Evolutionary conservation across 2,329 filamentous ascomycete genomes (phyloP).

Genomic region (Dactylellina haptotyla): DNA sequence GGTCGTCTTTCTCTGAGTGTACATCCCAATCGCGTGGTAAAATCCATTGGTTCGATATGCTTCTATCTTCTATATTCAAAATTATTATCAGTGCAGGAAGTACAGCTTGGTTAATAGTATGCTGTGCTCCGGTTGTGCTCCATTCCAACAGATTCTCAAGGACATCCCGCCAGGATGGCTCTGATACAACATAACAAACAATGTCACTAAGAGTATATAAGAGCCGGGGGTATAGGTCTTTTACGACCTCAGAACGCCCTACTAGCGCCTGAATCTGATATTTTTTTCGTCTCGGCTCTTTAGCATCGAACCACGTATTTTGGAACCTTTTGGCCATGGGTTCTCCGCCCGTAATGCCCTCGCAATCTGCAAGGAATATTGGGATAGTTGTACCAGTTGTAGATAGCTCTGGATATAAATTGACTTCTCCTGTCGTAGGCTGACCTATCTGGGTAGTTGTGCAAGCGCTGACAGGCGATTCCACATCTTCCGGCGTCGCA

Average conservation of each 20-base stretch:
- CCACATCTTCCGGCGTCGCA: not conserved
- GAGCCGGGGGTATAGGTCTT: conserved; percentile 22
- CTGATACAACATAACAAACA: conserved; percentile 4
- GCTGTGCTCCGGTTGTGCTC: conserved; percentile 16
- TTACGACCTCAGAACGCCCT: not conserved
- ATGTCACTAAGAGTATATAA: conserved; percentile 39
- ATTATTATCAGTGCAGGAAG: conserved; percentile 32
- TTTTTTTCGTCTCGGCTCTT: not conserved
- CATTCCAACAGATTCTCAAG: not conserved
- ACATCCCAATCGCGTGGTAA: not conserved
- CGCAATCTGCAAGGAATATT: conserved; percentile 23
- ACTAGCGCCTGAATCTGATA: not conserved
- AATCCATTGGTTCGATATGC: not conserved
- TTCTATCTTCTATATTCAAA: not conserved
- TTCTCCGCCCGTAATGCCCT: conserved; percentile 6
- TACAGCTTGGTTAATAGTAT: conserved; percentile 14
- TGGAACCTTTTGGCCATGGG: not conserved
- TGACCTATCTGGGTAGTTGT: not conserved
- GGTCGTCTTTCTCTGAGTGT: no score
- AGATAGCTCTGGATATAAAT: conserved; percentile 13
- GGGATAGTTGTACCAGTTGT: conserved; percentile 2
- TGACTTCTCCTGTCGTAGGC: conserved; percentile 18
- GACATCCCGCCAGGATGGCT: not conserved
- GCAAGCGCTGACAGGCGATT: not conserved
- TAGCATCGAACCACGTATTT: not conserved